Conservation (phyloP, 192 early-diverging fungal genomes). For the Coemansia sp. region DNA sequence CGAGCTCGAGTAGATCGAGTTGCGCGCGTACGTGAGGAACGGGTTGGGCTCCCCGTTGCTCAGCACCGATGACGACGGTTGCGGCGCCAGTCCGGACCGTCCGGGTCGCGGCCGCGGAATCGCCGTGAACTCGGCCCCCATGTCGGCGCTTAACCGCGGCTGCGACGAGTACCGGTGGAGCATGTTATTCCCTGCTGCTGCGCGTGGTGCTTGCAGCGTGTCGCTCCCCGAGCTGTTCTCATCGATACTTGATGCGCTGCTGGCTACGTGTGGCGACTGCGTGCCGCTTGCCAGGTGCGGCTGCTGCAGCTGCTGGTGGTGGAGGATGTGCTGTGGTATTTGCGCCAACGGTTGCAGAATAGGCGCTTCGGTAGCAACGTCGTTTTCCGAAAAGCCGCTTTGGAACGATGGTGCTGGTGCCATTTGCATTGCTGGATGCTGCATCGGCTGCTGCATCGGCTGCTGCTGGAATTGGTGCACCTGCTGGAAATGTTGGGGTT, state of each 20-base stretch:
- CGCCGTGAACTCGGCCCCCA: conserved; percentile 31
- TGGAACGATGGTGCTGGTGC: conserved; percentile 7
- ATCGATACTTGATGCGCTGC: conserved; percentile 38
- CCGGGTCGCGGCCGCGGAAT: conserved; percentile 43
- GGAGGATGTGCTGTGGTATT: too few species aligned
- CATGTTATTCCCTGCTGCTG: conserved; percentile 3
- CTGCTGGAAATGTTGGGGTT: neutral
- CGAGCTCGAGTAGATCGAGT: conserved; percentile 57
- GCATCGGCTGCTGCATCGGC: neutral
- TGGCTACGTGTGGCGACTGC: conserved; percentile 17
- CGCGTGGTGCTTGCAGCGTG: conserved; percentile 22
- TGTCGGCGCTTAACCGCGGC: conserved; percentile 25
- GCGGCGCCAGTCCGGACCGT: conserved; percentile 24
- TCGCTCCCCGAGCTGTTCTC: conserved; percentile 29
- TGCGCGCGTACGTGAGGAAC: conserved; percentile 53
- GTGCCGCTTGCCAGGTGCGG: conserved; percentile 5
- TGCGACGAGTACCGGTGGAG: conserved; percentile 49
- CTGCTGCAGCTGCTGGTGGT: conserved; percentile 17
- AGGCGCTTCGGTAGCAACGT: neutral
- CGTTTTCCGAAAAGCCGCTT: conserved; percentile 20
- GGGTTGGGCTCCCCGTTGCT: conserved; percentile 39
- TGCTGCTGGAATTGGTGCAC: conserved; percentile 11
- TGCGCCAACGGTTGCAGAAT: neutral
- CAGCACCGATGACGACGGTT: conserved; percentile 1
- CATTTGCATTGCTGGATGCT: neutral